These are phyloP conservation scores for Phytophthora ohioensis DNA, from an alignment of 352 stramenopile genomes.

Conservation along the genomic window DNA sequence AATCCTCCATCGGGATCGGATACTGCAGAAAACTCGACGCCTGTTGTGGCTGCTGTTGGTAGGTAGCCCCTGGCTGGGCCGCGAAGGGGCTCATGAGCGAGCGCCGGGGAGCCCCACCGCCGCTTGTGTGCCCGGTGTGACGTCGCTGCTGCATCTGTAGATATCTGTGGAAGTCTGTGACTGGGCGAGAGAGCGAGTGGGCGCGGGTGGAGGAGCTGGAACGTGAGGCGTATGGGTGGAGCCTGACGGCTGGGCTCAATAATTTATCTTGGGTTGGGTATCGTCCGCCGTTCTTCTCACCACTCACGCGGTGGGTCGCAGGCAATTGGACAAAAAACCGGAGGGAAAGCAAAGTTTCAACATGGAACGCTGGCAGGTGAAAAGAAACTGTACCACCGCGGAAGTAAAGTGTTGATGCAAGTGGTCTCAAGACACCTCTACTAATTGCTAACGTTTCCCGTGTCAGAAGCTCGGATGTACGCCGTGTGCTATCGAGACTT, in stretches of 20 bases:
- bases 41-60: constrained; percentile 23
- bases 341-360: constrained; percentile 20
- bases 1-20: constrained; percentile 41
- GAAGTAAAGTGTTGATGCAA: neutral
- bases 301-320: constrained; percentile 1
- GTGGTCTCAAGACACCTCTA: neutral
- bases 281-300: constrained; percentile 24
- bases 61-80: constrained; percentile 4
- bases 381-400: constrained; percentile 31
- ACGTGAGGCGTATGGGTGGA: constrained; percentile 20
- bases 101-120: constrained; percentile 21
- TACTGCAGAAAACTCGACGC: constrained; percentile 35
- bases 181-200: constrained; percentile 16
- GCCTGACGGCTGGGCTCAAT: constrained; percentile 20
- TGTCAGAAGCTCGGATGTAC: neutral
- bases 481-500: neutral
- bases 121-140: constrained; percentile 3
- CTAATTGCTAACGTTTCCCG: neutral
- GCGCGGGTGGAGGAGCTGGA: neutral
- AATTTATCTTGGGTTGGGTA: constrained; percentile 31
- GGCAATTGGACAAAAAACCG: constrained; percentile 43
- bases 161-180: constrained; percentile 5
- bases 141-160: constrained; percentile 31
- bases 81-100: constrained; percentile 28
- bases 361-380: constrained; percentile 15